Base-by-base conservation (phyloP, 176 grass and related monocot genomes). In the Dendrocalamus sinicus region DNA sequence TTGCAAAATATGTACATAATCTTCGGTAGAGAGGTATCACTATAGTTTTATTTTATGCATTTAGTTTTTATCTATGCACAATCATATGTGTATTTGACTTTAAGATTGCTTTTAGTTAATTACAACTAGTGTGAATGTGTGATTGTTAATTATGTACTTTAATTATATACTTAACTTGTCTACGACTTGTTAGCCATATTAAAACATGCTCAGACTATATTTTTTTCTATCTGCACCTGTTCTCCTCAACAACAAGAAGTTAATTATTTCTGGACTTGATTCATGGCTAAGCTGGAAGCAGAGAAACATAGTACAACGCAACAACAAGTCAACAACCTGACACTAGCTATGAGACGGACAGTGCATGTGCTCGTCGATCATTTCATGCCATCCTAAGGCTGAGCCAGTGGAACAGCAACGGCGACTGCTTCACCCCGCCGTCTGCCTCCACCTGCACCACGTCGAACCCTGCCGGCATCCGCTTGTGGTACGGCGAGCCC, bases 301-400 rank as follows among this genome's bases (percentile, higher is more conserved):
- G 40, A 88, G 14, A 77, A 83, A 79, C 76, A 63, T 48, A 41
- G n/a, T 45, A 84, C 85, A 63, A 47, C 81, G 39, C 70, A 61
- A 80, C 15, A 62, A 74, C 61, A 84, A 40, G 57, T 83, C 69
- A 80, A 50, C 52, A 54, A 5, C 12, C 68, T 69, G 80, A 83
- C 84, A 84, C 79, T 60, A 43, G 59, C 71, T 39, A 63, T 13
- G 39, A 23, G 70, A n/a, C 58, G n/a, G 52, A n/a, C 20, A 60
- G 32, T 67, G 62, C 53, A 51, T 87, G 61, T 75, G 57, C 28
- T 73, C 20, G 46, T 12, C 30, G 15, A 62, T 58, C 17, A 58
- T 12, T 67, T 94, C 89, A 91, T n/a, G 87, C 81, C 92, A 94
- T 92, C 87, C 78, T 84, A 12, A 94, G 92, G 89, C 89, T 91